These are phyloP conservation scores for Punica granatum DNA, from an alignment of 345 rosid species.

Conservation along the genomic window DNA sequence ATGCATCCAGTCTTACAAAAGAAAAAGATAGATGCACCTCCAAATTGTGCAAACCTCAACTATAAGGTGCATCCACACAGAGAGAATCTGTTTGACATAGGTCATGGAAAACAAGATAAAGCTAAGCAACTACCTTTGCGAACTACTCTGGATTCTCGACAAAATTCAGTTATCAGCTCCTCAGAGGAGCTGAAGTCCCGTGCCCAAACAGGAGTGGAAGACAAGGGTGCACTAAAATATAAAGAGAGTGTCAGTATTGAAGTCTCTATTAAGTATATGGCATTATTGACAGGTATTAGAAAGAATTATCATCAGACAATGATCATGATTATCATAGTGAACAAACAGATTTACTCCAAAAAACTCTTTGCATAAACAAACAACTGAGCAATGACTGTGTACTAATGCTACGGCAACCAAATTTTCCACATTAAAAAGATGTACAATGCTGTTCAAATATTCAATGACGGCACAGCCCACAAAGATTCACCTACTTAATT, in stretches of 20 bases:
- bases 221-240: conserved; percentile 68
- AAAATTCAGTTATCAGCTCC: conserved; percentile 85
- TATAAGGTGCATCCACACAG: background rate
- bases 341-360: background rate
- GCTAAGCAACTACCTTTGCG: conserved; percentile 65
- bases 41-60: background rate
- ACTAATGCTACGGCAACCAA: background rate
- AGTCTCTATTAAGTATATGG: background rate
- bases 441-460: background rate
- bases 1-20: background rate
- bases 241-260: conserved; percentile 1
- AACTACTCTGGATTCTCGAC: conserved; percentile 97
- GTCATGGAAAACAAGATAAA: background rate
- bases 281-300: background rate
- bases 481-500: background rate
- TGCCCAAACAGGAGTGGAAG: conserved; percentile 94
- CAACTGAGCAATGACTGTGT: background rate
- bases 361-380: background rate
- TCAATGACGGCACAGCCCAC: background rate
- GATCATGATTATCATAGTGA: background rate
- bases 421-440: background rate
- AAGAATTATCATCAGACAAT: background rate
- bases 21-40: background rate
- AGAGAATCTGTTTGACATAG: background rate
- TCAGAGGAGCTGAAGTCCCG: conserved; percentile 75